Percentiles rank a stretch among this genome's conserved stretches.
Evolutionary conservation across 805 yeast species (phyloP).

Genomic region (Metschnikowia hibisci): DNA sequence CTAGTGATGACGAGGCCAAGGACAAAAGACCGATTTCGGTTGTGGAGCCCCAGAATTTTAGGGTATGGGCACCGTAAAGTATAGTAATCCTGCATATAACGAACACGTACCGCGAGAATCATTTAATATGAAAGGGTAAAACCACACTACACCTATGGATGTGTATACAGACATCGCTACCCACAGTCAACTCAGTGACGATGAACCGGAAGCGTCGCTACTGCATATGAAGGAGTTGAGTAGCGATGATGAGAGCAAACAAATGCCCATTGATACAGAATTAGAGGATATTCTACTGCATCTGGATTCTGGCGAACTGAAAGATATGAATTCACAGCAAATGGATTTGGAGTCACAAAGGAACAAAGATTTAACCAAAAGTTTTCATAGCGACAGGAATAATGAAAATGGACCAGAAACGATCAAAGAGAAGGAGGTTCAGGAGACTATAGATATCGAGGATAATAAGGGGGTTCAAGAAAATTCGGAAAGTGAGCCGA

Average conservation of each 20-base stretch:
- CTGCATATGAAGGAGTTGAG: conserved; percentile 6
- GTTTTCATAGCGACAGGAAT: no score
- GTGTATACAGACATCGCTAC: not conserved
- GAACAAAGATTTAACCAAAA: no score
- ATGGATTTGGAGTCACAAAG: no score
- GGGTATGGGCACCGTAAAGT: conserved; percentile 42
- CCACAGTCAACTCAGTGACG: not conserved
- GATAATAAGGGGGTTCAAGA: not conserved
- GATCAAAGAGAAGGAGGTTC: not conserved
- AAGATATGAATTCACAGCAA: no score
- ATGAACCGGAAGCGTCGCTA: not conserved
- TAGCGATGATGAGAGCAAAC: conserved; percentile 3
- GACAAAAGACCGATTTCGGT: conserved; percentile 32
- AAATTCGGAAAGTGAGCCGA: not conserved
- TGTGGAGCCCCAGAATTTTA: conserved; percentile 40
- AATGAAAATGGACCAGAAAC: not conserved
- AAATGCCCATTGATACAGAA: no score
- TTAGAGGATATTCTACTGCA: no score
- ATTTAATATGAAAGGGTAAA: not conserved
- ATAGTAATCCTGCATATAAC: no score
- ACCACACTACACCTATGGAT: not conserved
- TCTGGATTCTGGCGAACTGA: no score
- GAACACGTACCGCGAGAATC: not conserved
- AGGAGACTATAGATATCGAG: not conserved
- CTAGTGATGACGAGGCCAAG: conserved; percentile 7